Conservation (phyloP, 1,284 basidiomycete genomes). For the Meripilus lineatus region DNA sequence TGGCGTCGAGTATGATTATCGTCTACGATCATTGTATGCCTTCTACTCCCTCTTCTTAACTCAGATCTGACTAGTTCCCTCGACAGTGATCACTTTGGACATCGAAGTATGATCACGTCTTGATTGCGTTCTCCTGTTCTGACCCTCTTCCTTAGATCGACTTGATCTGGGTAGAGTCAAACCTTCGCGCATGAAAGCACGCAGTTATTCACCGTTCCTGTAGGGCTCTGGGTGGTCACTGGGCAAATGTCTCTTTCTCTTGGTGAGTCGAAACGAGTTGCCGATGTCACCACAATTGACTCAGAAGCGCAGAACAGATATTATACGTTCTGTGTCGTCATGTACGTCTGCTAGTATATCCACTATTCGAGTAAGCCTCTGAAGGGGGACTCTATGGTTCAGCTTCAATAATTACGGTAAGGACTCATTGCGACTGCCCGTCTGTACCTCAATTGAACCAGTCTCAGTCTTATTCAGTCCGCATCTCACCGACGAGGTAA, state of each 20-base stretch:
- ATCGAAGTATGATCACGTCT: conserved; percentile 37
- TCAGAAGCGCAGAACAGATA: conserved; percentile 6
- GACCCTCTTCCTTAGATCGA: conserved; percentile 32
- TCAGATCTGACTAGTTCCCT: not conserved
- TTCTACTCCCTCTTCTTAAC: conserved; percentile 1
- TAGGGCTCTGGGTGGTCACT: conserved; percentile 46
- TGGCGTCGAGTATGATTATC: conserved; percentile 45
- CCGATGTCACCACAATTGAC: not conserved
- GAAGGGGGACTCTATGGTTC: not conserved
- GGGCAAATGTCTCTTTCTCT: conserved; percentile 45
- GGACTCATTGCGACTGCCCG: not conserved
- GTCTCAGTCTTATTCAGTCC: not conserved
- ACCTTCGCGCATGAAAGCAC: not conserved
- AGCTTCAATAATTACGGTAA: conserved; percentile 6
- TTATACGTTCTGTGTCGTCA: conserved; percentile 1
- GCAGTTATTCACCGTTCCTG: not conserved
- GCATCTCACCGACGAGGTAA: not conserved
- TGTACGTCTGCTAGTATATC: conserved; percentile 2
- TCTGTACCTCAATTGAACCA: not conserved
- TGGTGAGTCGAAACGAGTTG: conserved; percentile 30
- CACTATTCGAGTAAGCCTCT: not conserved
- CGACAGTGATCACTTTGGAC: conserved; percentile 44
- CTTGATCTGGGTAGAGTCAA: conserved; percentile 44
- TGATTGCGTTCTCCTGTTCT: not conserved
- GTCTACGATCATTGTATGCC: conserved; percentile 47